A percentile compares a stretch with the other conserved stretches of the same genome.
Conservation (phyloP, 2,329 filamentous ascomycete species). For the Achaetomium macrosporum region DNA sequence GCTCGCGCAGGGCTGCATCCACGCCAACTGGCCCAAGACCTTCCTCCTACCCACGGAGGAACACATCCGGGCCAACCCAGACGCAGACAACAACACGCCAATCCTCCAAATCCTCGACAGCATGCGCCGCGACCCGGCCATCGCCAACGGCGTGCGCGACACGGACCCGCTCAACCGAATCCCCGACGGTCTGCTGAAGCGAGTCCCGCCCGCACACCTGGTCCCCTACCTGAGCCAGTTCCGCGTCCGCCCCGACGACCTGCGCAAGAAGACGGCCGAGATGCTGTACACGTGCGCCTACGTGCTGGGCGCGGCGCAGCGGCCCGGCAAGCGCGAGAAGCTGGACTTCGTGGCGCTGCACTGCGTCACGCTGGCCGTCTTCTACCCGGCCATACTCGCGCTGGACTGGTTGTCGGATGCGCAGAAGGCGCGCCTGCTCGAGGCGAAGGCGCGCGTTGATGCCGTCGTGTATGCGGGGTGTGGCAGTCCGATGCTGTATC, state of each 20-base stretch:
- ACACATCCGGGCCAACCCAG: neutral
- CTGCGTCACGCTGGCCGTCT: neutral
- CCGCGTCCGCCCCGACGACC: neutral
- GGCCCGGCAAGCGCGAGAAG: conserved; percentile 1
- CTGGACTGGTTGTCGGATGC: conserved; percentile 8
- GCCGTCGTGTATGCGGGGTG: conserved; percentile 10
- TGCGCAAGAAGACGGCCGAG: neutral
- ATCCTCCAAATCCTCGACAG: neutral
- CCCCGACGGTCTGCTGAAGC: conserved; percentile 4
- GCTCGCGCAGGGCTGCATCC: conserved; percentile 4
- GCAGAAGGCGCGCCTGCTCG: conserved; percentile 10
- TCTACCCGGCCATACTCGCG: conserved; percentile 8
- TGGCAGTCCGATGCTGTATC: conserved; percentile 3
- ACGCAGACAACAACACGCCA: neutral
- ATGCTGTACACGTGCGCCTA: conserved; percentile 6
- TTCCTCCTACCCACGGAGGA: conserved; percentile 5
- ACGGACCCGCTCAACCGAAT: conserved; percentile 5
- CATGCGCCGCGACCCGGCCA: neutral
- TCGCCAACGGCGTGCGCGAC: neutral
- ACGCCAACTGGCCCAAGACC: neutral
- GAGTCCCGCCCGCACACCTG: neutral
- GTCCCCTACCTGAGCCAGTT: conserved; percentile 1
- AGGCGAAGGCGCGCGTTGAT: neutral
- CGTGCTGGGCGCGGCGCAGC: conserved; percentile 7
- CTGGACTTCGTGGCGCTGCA: conserved; percentile 10